Conservation (phyloP, 305 asterid species). For the Fraxinus sp. region DNA sequence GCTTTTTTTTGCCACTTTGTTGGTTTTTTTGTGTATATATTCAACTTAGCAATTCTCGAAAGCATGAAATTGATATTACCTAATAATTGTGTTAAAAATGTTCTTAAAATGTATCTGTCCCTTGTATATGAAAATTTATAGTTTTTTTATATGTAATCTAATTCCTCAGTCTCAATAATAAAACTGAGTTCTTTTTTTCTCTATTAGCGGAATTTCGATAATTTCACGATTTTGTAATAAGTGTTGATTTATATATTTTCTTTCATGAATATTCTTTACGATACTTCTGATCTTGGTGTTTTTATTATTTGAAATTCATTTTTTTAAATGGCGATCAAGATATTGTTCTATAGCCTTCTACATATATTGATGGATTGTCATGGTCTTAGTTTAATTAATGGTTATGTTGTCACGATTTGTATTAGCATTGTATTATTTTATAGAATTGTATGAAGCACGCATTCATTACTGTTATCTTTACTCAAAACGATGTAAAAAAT, state of each 20-base stretch:
- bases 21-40: not conserved
- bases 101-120: too few species aligned
- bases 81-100: too few species aligned
- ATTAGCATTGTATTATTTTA: too few species aligned
- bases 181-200: too few species aligned
- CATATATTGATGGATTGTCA: not conserved
- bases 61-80: not conserved
- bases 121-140: too few species aligned
- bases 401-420: not conserved
- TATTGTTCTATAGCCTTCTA: not conserved
- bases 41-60: not conserved
- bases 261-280: not conserved
- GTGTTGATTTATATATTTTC: not conserved
- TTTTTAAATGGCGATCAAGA: not conserved
- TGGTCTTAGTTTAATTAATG: not conserved
- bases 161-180: not conserved
- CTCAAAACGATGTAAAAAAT: not conserved
- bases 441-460: not conserved
- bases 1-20: too few species aligned
- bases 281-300: not conserved
- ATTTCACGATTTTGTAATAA: not conserved
- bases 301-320: not conserved
- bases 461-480: not conserved
- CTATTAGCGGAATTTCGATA: too few species aligned
- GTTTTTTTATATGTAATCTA: not conserved